These are phyloP conservation scores for Auricularia cornea DNA, from an alignment of 768 basidiomycete species.

Conservation along the genomic window DNA sequence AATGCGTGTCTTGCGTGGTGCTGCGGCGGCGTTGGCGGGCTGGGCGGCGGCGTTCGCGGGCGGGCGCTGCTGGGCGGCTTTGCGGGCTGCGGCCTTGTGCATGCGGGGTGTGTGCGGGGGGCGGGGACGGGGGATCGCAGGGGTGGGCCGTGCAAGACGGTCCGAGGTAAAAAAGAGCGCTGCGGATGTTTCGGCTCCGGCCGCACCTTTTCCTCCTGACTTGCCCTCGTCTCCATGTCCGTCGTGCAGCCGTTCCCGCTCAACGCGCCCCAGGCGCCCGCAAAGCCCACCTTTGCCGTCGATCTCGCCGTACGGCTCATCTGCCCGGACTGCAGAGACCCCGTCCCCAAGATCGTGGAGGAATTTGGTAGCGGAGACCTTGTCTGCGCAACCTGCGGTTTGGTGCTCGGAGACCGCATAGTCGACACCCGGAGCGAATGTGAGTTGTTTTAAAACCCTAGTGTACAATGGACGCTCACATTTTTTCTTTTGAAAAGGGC, in stretches of 20 bases:
- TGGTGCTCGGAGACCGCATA: constrained; percentile 91
- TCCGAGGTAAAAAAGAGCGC: neutral
- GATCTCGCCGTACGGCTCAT: constrained; percentile 84
- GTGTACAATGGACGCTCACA: neutral
- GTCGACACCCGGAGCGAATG: constrained; percentile 99
- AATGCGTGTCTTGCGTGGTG: constrained; percentile 4
- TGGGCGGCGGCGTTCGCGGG: neutral
- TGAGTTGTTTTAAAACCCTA: constrained; percentile 36
- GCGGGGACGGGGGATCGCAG: no score
- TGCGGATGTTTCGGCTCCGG: neutral
- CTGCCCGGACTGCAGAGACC: constrained; percentile 92
- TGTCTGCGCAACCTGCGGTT: constrained; percentile 87
- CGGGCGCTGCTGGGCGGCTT: neutral
- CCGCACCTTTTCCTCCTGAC: neutral
- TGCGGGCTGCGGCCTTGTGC: neutral
- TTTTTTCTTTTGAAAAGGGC: constrained; percentile 12
- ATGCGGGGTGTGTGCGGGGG: neutral
- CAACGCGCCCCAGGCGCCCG: constrained; percentile 30
- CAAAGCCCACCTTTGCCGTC: constrained; percentile 56
- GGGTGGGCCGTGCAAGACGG: no score
- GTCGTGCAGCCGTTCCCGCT: constrained; percentile 77
- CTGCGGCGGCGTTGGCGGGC: neutral
- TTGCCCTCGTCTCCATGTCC: constrained; percentile 41
- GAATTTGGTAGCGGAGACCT: constrained; percentile 97
- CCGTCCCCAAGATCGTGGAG: constrained; percentile 91